Percentiles rank a stretch among this genome's conserved stretches.
These are phyloP conservation scores for Coemansia sp. DNA, from an alignment of 192 early-diverging fungal species.

Conservation along the genomic window DNA sequence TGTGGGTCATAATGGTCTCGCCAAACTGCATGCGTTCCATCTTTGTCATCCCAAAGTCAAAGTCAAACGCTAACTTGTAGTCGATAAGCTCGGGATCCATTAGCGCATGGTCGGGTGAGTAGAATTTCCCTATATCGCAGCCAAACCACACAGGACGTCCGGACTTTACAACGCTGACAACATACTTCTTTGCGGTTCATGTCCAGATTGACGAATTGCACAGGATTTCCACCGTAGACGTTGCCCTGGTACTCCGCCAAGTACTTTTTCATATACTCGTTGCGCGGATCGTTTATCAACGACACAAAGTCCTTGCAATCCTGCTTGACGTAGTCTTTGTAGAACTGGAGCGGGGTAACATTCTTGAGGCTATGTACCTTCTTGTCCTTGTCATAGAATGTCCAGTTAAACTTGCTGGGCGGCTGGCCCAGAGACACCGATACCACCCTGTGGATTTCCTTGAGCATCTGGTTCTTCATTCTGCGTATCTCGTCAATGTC, in stretches of 20 bases:
- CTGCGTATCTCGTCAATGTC: slow-evolving; percentile 48
- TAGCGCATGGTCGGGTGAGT: slow-evolving; percentile 57
- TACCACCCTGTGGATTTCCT: slow-evolving; percentile 69
- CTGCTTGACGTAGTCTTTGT: slow-evolving; percentile 58
- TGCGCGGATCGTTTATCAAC: slow-evolving; percentile 75
- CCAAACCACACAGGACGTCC: slow-evolving; percentile 77
- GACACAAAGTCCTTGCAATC: slow-evolving; percentile 66
- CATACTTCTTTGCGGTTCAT: slow-evolving; percentile 61
- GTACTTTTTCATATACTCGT: slow-evolving; percentile 62
- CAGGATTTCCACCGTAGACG: slow-evolving; percentile 62
- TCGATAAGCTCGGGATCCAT: slow-evolving; percentile 66
- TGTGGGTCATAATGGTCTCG: slow-evolving; percentile 77
- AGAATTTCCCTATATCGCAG: slow-evolving; percentile 72
- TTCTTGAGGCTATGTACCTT: slow-evolving; percentile 58
- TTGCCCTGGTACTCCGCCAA: slow-evolving; percentile 74
- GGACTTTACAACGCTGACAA: slow-evolving; percentile 59
- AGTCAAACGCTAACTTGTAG: slow-evolving; percentile 66
- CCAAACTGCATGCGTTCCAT: slow-evolving; percentile 68
- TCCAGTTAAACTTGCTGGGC: slow-evolving; percentile 65
- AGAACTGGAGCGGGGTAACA: slow-evolving; percentile 66
- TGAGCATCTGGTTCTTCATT: slow-evolving; percentile 61
- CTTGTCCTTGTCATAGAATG: slow-evolving; percentile 72
- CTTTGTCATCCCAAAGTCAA: slow-evolving; percentile 63
- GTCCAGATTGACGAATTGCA: slow-evolving; percentile 68
- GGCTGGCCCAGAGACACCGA: slow-evolving; percentile 73